Percentiles rank a stretch among this genome's conserved stretches.
phyloP scores from a whole-genome alignment of 306 rosid species.

The Arachis hypogaea region DNA sequence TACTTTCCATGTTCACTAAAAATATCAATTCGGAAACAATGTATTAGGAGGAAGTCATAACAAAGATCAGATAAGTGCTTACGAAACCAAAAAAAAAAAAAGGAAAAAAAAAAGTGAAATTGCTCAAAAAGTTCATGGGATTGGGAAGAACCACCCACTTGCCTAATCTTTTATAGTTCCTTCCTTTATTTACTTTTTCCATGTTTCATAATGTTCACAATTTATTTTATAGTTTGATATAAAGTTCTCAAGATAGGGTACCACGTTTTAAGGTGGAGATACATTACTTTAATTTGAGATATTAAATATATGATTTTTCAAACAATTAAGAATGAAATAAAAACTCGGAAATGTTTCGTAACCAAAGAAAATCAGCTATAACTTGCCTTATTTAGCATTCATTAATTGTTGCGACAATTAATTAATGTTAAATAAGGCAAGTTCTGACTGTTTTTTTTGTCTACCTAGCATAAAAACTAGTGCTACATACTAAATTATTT shows the following conservation, averaged over 20 bases:
- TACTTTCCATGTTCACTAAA: not conserved
- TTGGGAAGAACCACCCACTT: not conserved
- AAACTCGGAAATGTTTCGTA: no score
- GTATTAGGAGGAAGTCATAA: constrained; percentile 9
- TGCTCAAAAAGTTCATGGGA: not conserved
- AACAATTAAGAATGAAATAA: no score
- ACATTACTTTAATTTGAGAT: not conserved
- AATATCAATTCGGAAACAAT: not conserved
- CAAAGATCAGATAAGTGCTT: not conserved
- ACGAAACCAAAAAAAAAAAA: not conserved
- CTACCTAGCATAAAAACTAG: no score
- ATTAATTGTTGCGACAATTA: no score
- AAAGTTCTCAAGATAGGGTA: not conserved
- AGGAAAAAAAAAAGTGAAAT: not conserved
- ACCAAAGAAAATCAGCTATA: no score
- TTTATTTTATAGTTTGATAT: not conserved
- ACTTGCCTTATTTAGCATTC: no score
- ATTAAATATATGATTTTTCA: no score
- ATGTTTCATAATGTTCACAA: not conserved
- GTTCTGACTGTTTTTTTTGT: no score
- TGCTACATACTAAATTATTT: no score
- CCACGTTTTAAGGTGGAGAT: not conserved
- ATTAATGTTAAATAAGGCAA: no score
- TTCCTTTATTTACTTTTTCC: not conserved
- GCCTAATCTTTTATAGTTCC: not conserved